Percentiles rank a stretch among this genome's conserved stretches.
These are phyloP conservation scores for Sugiyamaella mastotermitis DNA, from an alignment of 805 yeast genomes.

Conservation along the genomic window DNA sequence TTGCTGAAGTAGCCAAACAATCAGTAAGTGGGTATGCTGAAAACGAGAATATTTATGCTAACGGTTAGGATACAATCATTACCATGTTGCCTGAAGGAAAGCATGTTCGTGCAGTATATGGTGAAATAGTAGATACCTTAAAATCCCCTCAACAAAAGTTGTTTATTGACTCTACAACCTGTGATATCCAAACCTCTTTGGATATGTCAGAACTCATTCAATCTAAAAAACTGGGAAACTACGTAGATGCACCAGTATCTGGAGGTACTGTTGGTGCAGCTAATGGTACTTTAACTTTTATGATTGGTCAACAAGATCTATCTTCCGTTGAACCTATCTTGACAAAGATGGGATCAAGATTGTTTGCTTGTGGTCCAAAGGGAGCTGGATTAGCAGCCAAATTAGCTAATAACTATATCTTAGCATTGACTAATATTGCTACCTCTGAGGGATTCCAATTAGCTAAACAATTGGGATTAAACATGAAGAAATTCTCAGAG, in stretches of 20 bases:
- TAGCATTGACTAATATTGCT: constrained; percentile 49
- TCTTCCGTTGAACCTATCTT: constrained; percentile 23
- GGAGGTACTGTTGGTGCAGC: constrained; percentile 53
- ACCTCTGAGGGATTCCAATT: constrained; percentile 51
- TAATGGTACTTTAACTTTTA: constrained; percentile 46
- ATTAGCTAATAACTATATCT: constrained; percentile 46
- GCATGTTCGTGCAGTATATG: constrained; percentile 40
- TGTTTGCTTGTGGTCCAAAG: constrained; percentile 46
- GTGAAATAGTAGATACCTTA: constrained; percentile 34
- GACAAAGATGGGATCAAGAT: constrained; percentile 41
- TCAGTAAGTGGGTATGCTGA: constrained; percentile 6
- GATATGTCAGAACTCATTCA: constrained; percentile 35
- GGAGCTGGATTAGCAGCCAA: constrained; percentile 52
- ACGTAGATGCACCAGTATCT: constrained; percentile 51
- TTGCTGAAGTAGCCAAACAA: constrained; percentile 21
- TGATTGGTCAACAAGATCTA: constrained; percentile 40
- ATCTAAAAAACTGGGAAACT: constrained; percentile 33
- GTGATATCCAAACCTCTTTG: constrained; percentile 43
- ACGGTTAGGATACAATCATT: constrained; percentile 29
- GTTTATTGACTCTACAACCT: constrained; percentile 47
- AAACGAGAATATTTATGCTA: background rate
- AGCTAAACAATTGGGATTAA: constrained; percentile 44
- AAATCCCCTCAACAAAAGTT: constrained; percentile 19
- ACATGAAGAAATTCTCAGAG: constrained; percentile 41
- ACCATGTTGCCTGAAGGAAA: constrained; percentile 53